Conservation (phyloP, 2,329 filamentous ascomycete genomes). For the Ceratocystis alfenasii region DNA sequence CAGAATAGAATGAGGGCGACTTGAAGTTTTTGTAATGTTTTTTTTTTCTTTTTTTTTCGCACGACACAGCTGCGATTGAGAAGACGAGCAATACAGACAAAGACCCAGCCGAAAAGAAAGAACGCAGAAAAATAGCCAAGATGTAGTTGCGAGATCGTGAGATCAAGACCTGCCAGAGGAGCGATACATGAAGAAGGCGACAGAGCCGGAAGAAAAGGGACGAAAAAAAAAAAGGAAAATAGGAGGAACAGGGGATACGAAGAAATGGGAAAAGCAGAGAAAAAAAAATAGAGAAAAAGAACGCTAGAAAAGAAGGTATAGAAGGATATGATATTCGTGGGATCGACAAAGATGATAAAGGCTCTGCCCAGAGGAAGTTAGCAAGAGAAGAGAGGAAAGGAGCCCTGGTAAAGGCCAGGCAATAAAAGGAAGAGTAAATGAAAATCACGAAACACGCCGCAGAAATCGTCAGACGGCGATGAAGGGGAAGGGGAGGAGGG, state of each 20-base stretch:
- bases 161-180: slow-evolving; percentile 10
- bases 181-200: neutral
- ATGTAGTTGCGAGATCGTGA: neutral
- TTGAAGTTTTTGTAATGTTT: neutral
- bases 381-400: neutral
- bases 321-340: neutral
- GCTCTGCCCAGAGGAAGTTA: neutral
- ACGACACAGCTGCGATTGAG: neutral
- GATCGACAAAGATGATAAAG: slow-evolving; percentile 5
- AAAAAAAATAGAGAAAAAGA: neutral
- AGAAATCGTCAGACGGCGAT: slow-evolving; percentile 6
- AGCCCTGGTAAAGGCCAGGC: neutral
- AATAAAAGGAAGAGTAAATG: slow-evolving; percentile 11
- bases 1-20: neutral
- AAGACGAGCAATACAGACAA: neutral
- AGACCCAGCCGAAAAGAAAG: neutral
- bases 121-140: neutral
- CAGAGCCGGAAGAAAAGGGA: neutral
- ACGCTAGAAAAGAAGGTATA: neutral
- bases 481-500: neutral
- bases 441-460: slow-evolving; percentile 16
- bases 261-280: neutral
- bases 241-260: no score
- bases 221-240: neutral
- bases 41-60: no score